phyloP scores from a whole-genome alignment of 495 filamentous ascomycete genomes.

The Penicillium cosmopolitanum region DNA sequence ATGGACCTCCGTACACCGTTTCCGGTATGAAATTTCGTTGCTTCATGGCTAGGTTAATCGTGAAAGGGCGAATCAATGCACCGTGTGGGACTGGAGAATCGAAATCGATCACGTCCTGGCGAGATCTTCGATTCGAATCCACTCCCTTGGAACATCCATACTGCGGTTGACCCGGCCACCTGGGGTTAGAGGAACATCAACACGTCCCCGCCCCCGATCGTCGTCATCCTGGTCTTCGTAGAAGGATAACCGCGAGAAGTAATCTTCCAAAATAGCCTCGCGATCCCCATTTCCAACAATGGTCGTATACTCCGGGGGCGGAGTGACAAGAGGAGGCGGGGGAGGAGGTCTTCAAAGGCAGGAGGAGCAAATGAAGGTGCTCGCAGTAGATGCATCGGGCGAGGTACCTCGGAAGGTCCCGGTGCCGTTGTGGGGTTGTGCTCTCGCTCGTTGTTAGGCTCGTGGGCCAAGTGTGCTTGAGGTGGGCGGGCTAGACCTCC shows the following conservation, averaged over 20 bases:
- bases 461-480: constrained; percentile 50
- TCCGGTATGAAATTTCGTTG: constrained; percentile 31
- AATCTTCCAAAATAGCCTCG: constrained; percentile 81
- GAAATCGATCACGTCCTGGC: constrained; percentile 23
- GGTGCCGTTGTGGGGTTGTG: constrained; percentile 10
- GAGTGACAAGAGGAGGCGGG: constrained; percentile 83
- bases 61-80: constrained; percentile 15
- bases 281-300: constrained; percentile 80
- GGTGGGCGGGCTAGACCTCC: constrained; percentile 51
- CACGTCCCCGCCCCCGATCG: constrained; percentile 51
- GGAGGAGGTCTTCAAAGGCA: constrained; percentile 82
- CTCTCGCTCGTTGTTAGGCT: constrained; percentile 39
- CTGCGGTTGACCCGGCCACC: constrained; percentile 70
- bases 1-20: constrained; percentile 13
- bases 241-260: constrained; percentile 75
- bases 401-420: constrained; percentile 22
- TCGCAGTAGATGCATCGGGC: constrained; percentile 91
- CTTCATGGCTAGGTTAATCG: constrained; percentile 34
- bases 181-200: constrained; percentile 70
- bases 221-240: constrained; percentile 60
- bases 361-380: constrained; percentile 88
- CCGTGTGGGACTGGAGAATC: background rate
- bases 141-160: constrained; percentile 63
- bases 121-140: constrained; percentile 54
- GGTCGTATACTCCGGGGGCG: constrained; percentile 84